Evolutionary conservation across 2,329 filamentous ascomycete genomes (phyloP).

Genomic region (Cladosporium halotolerans): DNA sequence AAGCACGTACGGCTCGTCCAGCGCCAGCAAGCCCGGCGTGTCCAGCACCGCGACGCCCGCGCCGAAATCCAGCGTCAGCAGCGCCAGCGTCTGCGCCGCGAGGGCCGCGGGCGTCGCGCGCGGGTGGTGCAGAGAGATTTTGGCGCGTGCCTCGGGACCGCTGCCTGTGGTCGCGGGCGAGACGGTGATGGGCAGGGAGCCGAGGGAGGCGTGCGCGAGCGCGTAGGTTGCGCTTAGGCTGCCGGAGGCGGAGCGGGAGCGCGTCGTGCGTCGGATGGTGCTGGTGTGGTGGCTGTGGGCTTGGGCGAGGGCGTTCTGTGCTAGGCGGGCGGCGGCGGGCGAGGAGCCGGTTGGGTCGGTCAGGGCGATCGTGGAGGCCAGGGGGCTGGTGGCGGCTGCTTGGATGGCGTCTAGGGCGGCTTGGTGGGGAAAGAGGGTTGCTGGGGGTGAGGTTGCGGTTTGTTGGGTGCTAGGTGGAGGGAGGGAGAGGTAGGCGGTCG

Average conservation of each 20-base stretch:
- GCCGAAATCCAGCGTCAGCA: conserved; percentile 41
- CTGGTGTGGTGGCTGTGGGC: conserved; percentile 64
- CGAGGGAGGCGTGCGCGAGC: conserved; percentile 41
- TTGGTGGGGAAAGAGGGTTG: conserved; percentile 41
- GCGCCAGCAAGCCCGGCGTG: conserved; percentile 35
- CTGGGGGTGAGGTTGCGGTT: conserved; percentile 6
- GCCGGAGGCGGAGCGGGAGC: conserved; percentile 22
- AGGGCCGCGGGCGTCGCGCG: conserved; percentile 35
- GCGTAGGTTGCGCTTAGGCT: conserved; percentile 35
- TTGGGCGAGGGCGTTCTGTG: conserved; percentile 50
- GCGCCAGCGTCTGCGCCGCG: conserved; percentile 33
- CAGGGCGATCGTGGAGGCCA: conserved; percentile 50
- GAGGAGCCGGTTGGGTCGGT: conserved; percentile 62
- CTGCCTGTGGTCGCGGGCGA: conserved; percentile 1
- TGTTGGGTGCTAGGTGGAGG: conserved; percentile 7
- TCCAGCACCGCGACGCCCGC: conserved; percentile 39
- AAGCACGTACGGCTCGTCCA: conserved; percentile 41
- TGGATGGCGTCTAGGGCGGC: conserved; percentile 43
- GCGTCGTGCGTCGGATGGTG: conserved; percentile 58
- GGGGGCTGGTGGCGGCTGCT: conserved; percentile 39
- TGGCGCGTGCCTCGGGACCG: conserved; percentile 19
- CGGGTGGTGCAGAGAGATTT: conserved; percentile 33
- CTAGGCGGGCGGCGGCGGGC: conserved; percentile 54
- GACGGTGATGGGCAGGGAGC: conserved; percentile 37
- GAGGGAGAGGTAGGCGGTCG: conserved; percentile 23